These are phyloP conservation scores for Epichloe gansuensis DNA, from an alignment of 2,329 filamentous ascomycete species.

Conservation along the genomic window DNA sequence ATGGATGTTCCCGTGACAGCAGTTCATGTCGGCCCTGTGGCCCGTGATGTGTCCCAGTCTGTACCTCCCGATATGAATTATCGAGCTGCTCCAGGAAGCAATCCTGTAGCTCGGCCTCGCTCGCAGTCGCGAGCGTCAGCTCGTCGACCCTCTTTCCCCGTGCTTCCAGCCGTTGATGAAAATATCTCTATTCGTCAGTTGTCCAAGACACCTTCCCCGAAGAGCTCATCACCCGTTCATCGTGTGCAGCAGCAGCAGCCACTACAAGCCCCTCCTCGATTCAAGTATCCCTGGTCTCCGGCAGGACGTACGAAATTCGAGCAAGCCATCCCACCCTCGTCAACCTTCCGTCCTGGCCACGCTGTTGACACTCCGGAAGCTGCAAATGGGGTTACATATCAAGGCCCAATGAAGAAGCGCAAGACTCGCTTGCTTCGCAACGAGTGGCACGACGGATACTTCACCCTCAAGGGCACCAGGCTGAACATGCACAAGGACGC, in stretches of 20 bases:
- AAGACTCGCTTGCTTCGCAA: constrained; percentile 80
- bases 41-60: constrained; percentile 74
- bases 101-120: constrained; percentile 24
- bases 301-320: constrained; percentile 33
- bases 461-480: constrained; percentile 66
- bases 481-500: constrained; percentile 64
- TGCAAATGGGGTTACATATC: constrained; percentile 50
- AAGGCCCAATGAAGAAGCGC: constrained; percentile 90
- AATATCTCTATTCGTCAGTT: constrained; percentile 34
- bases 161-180: constrained; percentile 60
- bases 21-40: constrained; percentile 56
- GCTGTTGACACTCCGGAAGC: constrained; percentile 20
- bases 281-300: constrained; percentile 44
- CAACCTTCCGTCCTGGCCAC: constrained; percentile 12
- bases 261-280: constrained; percentile 40
- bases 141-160: constrained; percentile 55
- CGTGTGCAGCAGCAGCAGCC: constrained; percentile 25
- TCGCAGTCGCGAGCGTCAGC: constrained; percentile 43
- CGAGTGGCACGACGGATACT: constrained; percentile 89
- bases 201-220: constrained; percentile 20
- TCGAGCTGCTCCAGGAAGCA: constrained; percentile 31
- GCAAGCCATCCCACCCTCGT: constrained; percentile 29
- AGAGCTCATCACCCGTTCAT: constrained; percentile 24
- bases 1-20: constrained; percentile 77
- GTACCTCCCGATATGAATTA: constrained; percentile 91